Percentiles rank a stretch among this genome's conserved stretches.
Conservation (phyloP, 352 stramenopile species). For the Pythium periplocum region DNA sequence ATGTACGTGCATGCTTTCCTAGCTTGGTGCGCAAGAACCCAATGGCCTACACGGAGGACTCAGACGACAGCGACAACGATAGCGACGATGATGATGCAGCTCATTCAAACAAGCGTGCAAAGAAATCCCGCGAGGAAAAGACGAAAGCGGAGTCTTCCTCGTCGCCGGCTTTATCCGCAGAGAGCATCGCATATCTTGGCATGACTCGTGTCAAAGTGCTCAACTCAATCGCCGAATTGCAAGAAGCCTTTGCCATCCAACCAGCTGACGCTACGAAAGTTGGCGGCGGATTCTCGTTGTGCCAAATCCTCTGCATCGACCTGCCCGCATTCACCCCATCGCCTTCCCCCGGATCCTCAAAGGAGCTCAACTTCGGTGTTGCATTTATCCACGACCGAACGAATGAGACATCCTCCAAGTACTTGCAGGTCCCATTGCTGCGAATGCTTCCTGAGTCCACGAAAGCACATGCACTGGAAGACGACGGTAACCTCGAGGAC, state of each 20-base stretch:
- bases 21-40: conserved; percentile 51
- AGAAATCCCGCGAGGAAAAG: neutral
- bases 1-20: conserved; percentile 58
- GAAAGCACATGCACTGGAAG: conserved; percentile 5
- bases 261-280: neutral
- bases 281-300: conserved; percentile 13
- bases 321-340: conserved; percentile 18
- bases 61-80: conserved; percentile 30
- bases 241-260: conserved; percentile 11
- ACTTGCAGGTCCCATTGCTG: conserved; percentile 52
- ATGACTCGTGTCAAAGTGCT: conserved; percentile 33
- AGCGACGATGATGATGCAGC: conserved; percentile 20
- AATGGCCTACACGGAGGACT: conserved; percentile 23
- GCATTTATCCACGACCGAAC: conserved; percentile 35
- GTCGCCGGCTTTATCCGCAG: neutral
- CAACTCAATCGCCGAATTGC: conserved; percentile 26
- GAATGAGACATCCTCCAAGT: conserved; percentile 15
- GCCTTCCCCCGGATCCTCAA: neutral
- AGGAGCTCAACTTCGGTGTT: conserved; percentile 48
- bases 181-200: neutral
- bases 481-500: conserved; percentile 13
- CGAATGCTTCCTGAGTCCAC: conserved; percentile 19
- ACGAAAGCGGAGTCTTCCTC: neutral
- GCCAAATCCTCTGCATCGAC: conserved; percentile 57
- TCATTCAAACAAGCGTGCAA: conserved; percentile 7